Evolutionary conservation across 768 basidiomycete genomes (phyloP), one percentile per base, ranked within the genome.

Genomic region (Russula griseocarnosa): DNA sequence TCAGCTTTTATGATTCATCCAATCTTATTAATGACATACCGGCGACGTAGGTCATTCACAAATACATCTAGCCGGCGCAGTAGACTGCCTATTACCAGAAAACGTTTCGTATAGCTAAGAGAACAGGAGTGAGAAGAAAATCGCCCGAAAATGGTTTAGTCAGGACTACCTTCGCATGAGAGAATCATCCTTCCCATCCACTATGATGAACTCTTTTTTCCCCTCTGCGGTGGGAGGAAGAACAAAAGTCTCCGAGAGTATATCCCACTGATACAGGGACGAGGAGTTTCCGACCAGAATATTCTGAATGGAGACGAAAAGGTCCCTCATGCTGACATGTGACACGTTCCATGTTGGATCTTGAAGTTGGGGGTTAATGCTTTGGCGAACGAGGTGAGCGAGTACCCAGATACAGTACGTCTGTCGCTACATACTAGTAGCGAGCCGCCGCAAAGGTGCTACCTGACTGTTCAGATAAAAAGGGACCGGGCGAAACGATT

Each of bases 251-350:
- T 90, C 86, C 3, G 70, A 70, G 2, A 38, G 36, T 1, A 73
- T 51, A 71, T 90, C 80, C 91, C 91, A 94, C 10, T 74, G 74
- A 71, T 87, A 82, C 32, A 88, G 75, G 5, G 76, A 69, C 18
- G 91, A 92, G 0, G 90, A 88, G 5, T 83, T 79, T 49, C 91
- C 91, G 36, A 87, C 75, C 6, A 86, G 76, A 3, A 81, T 82
- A 73, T 79, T 76, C 61, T 79, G 81, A 34, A 92, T 77, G 6
- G 81, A 82, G 14, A 72, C 65, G 18, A 86, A 75, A 28, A 90
- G 71, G 20, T 86, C 81, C 9, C 69, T 66, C 53, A 80, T 77
- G 6, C 76, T 72, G 26, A 85, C 73, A 69, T 82, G 80, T 40
- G 81, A 70, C n/a, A 79, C 69, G 13, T 75, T 76, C 3, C 71